These are phyloP conservation scores for Brassica incana DNA, from an alignment of 345 rosid genomes.

Conservation along the genomic window DNA sequence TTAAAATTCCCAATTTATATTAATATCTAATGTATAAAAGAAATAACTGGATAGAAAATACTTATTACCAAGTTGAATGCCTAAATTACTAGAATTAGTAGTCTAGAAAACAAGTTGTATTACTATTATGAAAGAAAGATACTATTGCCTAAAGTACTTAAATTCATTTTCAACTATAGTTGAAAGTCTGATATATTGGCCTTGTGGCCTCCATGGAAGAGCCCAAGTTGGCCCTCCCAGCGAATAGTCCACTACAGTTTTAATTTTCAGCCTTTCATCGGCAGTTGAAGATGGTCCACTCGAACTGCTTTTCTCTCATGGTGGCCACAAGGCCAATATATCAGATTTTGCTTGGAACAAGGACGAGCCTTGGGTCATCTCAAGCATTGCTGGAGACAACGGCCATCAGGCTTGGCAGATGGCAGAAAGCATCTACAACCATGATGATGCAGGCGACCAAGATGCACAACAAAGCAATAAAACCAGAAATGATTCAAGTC, in stretches of 20 bases:
- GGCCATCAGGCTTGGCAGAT: conserved; percentile 76
- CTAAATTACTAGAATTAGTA: neutral
- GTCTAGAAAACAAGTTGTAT: neutral
- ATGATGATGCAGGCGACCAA: conserved; percentile 29
- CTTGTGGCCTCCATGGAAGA: neutral
- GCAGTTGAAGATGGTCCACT: conserved; percentile 52
- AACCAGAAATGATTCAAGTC: conserved; percentile 18
- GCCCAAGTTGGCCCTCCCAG: neutral
- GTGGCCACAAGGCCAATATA: conserved; percentile 81
- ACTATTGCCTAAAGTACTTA: no score
- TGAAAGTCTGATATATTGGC: no score
- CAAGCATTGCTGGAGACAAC: conserved; percentile 83
- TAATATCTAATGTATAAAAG: neutral
- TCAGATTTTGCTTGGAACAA: conserved; percentile 87
- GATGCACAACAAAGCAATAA: conserved; percentile 16
- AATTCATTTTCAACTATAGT: no score
- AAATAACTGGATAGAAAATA: no score
- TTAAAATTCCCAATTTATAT: no score
- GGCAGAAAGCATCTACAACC: conserved; percentile 70
- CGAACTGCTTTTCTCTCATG: conserved; percentile 33
- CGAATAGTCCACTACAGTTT: neutral
- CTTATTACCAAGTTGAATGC: neutral
- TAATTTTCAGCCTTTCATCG: neutral
- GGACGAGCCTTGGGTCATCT: conserved; percentile 67
- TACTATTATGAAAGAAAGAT: no score